A percentile compares a stretch with the other conserved stretches of the same genome.
These are phyloP conservation scores for Colletotrichum sp. DNA, from an alignment of 2,329 filamentous ascomycete genomes.

Conservation along the genomic window DNA sequence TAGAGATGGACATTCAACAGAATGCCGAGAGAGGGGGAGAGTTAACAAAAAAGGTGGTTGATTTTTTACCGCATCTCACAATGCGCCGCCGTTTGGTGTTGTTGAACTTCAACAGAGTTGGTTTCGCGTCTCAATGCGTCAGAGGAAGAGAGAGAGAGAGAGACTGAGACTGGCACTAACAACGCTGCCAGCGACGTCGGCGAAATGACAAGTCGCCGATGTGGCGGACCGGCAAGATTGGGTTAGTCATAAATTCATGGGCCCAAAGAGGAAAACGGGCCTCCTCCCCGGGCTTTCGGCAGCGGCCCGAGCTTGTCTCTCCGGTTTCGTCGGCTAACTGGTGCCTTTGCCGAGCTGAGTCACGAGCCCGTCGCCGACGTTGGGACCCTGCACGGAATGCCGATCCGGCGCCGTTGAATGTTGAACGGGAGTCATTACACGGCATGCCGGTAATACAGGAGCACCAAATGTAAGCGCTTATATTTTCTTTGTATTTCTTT, in stretches of 20 bases:
- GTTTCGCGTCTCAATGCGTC: background rate
- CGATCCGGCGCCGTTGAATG: background rate
- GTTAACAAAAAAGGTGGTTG: background rate
- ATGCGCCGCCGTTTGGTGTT: background rate
- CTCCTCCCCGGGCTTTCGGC: conserved; percentile 1
- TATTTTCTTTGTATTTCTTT: background rate
- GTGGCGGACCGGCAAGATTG: background rate
- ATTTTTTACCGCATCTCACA: background rate
- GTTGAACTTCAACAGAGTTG: background rate
- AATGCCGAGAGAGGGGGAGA: background rate
- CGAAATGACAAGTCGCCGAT: conserved; percentile 20
- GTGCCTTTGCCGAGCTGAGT: conserved; percentile 17
- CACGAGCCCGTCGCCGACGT: background rate
- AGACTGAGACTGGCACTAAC: background rate
- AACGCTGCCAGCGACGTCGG: conserved; percentile 6
- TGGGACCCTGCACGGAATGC: background rate
- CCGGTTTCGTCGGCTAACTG: conserved; percentile 19
- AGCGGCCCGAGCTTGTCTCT: conserved; percentile 8
- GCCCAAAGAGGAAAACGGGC: background rate
- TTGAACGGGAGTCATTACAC: background rate
- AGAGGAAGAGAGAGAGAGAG: background rate
- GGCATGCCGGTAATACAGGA: background rate
- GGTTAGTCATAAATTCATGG: background rate
- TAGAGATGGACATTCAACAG: background rate
- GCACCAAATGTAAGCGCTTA: background rate